Conservation (phyloP, 2,329 filamentous ascomycete genomes). For the Sclerotinia trifoliorum region DNA sequence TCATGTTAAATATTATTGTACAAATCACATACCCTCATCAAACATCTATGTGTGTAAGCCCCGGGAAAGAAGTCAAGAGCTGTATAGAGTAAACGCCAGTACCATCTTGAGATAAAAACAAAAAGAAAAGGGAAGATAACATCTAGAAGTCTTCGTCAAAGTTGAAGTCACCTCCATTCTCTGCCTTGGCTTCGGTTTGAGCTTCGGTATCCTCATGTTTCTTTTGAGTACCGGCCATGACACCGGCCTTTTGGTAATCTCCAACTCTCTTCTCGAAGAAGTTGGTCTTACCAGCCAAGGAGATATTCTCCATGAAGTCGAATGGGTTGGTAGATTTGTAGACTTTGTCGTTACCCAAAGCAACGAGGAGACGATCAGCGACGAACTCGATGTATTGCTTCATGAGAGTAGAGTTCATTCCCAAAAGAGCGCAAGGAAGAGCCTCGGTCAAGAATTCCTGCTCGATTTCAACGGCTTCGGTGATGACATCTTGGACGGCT, state of each 20-base stretch:
- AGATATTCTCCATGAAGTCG: conserved; percentile 99
- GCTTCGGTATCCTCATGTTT: conserved; percentile 52
- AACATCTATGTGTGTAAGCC: conserved; percentile 35
- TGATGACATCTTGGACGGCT: conserved; percentile 82
- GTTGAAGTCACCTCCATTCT: conserved; percentile 74
- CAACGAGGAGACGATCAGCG: conserved; percentile 87
- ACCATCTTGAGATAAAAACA: conserved; percentile 26
- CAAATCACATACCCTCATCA: conserved; percentile 27
- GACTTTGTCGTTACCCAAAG: conserved; percentile 90
- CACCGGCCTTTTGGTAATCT: conserved; percentile 99
- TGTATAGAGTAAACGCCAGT: conserved; percentile 27
- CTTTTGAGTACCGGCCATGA: conserved; percentile 90
- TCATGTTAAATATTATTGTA: conserved; percentile 10
- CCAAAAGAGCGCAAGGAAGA: conserved; percentile 85
- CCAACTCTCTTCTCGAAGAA: conserved; percentile 99
- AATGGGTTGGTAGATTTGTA: conserved; percentile 96
- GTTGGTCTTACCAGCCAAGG: conserved; percentile 98
- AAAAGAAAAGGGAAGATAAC: conserved; percentile 23
- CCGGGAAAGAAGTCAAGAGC: conserved; percentile 23
- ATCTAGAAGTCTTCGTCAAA: conserved; percentile 97
- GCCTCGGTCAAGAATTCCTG: conserved; percentile 98
- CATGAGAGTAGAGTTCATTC: conserved; percentile 97
- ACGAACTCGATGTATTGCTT: conserved; percentile 99
- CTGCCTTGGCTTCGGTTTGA: conserved; percentile 52
- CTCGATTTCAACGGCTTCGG: conserved; percentile 90